These are phyloP conservation scores for Harringtonia aguacate DNA, from an alignment of 2,329 filamentous ascomycete genomes.

Conservation along the genomic window DNA sequence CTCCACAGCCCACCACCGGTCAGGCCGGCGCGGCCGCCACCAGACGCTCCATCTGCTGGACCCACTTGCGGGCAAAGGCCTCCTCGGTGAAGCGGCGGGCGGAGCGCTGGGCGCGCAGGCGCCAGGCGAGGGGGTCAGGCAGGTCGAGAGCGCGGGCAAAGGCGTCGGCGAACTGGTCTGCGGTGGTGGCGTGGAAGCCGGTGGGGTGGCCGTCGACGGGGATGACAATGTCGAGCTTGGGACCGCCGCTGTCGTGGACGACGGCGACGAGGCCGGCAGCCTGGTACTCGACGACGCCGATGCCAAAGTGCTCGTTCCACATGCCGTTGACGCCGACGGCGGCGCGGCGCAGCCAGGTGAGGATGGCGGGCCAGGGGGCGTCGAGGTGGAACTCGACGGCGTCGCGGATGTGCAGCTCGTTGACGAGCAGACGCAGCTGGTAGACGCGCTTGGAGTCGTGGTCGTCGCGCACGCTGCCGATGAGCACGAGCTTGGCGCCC, in stretches of 20 bases:
- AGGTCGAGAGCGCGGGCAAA: constrained; percentile 70
- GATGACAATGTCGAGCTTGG: constrained; percentile 86
- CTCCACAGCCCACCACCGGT: neutral
- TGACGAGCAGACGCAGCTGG: constrained; percentile 72
- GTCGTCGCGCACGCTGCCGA: constrained; percentile 86
- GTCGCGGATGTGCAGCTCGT: constrained; percentile 77
- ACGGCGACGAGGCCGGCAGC: constrained; percentile 88
- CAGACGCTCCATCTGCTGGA: constrained; percentile 61
- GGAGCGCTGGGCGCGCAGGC: constrained; percentile 64
- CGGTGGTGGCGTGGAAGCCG: constrained; percentile 79
- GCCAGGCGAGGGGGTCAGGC: constrained; percentile 62
- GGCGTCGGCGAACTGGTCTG: constrained; percentile 66
- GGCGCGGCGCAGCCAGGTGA: constrained; percentile 64
- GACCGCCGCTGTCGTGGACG: constrained; percentile 86
- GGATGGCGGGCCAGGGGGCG: constrained; percentile 77
- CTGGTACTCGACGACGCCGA: constrained; percentile 96
- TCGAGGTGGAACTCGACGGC: constrained; percentile 81
- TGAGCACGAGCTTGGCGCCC: constrained; percentile 59
- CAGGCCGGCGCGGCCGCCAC: too few relatives aligned
- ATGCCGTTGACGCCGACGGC: constrained; percentile 92
- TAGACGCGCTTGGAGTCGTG: constrained; percentile 76
- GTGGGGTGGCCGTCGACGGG: constrained; percentile 68
- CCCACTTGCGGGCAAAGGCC: constrained; percentile 73
- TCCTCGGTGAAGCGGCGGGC: constrained; percentile 80
- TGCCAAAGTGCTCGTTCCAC: constrained; percentile 99